A percentile compares a stretch with the other conserved stretches of the same genome.
Evolutionary conservation across 768 basidiomycete species (phyloP).

Genomic region (Boletus tylopilopsis): DNA sequence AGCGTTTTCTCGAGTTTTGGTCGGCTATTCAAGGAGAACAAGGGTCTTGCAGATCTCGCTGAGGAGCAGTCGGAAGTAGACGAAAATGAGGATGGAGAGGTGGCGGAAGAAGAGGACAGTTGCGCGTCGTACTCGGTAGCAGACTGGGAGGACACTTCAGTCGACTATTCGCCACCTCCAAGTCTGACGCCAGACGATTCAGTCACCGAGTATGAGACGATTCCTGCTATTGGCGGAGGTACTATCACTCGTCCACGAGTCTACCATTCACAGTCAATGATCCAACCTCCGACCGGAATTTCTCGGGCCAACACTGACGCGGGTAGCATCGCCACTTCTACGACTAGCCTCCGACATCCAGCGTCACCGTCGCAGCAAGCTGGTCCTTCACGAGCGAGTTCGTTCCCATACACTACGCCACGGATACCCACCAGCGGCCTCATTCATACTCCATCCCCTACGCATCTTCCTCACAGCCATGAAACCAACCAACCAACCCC

Average conservation of each 20-base stretch:
- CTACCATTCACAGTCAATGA: constrained; percentile 79
- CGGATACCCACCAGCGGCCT: constrained; percentile 37
- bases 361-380: constrained; percentile 8
- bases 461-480: constrained; percentile 24
- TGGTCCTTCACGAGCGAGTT: constrained; percentile 30
- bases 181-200: constrained; percentile 42
- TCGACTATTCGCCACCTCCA: constrained; percentile 43
- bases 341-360: neutral
- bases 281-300: constrained; percentile 42
- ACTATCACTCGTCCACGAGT: constrained; percentile 81
- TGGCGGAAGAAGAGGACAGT: constrained; percentile 24
- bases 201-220: constrained; percentile 73
- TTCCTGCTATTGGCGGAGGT: constrained; percentile 91
- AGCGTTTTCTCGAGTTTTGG: constrained; percentile 78
- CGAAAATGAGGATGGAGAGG: constrained; percentile 38
- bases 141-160: constrained; percentile 64
- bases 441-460: constrained; percentile 41
- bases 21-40: constrained; percentile 62
- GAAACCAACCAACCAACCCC: constrained; percentile 17
- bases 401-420: constrained; percentile 4
- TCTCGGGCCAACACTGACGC: constrained; percentile 38
- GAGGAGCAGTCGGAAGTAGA: constrained; percentile 52
- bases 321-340: constrained; percentile 42
- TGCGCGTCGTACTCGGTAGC: constrained; percentile 61
- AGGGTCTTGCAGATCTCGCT: constrained; percentile 74